Evolutionary conservation across 2,329 filamentous ascomycete species (phyloP).

Genomic region (Venturia carpophila): DNA sequence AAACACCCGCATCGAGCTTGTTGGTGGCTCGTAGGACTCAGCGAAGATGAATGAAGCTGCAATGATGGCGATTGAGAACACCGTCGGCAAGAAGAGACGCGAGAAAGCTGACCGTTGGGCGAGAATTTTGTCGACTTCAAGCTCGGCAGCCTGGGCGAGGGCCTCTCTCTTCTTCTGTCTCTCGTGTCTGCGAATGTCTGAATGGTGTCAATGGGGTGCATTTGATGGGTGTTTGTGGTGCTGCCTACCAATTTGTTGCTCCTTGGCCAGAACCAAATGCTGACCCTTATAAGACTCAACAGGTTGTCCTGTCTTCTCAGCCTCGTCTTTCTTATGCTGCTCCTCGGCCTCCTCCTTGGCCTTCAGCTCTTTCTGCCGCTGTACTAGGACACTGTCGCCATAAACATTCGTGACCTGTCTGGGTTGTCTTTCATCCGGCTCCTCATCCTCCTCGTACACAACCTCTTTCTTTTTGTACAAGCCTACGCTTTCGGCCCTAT

Average conservation of each 20-base stretch:
- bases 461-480: slow-evolving; percentile 27
- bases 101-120: slow-evolving; percentile 20
- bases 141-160: slow-evolving; percentile 2
- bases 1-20: slow-evolving; percentile 28
- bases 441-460: slow-evolving; percentile 23
- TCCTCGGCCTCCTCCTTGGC: slow-evolving; percentile 12
- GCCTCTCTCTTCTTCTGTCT: background rate
- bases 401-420: slow-evolving; percentile 24
- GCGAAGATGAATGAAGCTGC: slow-evolving; percentile 26
- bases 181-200: background rate
- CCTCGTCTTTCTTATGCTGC: background rate
- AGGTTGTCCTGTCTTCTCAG: background rate
- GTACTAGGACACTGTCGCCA: slow-evolving; percentile 14
- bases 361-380: slow-evolving; percentile 12
- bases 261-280: background rate
- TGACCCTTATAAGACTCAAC: background rate
- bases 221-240: background rate
- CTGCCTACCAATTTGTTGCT: slow-evolving; percentile 10
- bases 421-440: slow-evolving; percentile 19
- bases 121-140: background rate
- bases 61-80: slow-evolving; percentile 27
- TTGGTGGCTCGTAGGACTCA: slow-evolving; percentile 29
- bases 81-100: slow-evolving; percentile 32
- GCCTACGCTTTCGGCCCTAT: slow-evolving; percentile 26
- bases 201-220: background rate